Percentiles rank a stretch among this genome's conserved stretches.
Conservation (phyloP, 2,329 filamentous ascomycete genomes). For the Nemania sp. region DNA sequence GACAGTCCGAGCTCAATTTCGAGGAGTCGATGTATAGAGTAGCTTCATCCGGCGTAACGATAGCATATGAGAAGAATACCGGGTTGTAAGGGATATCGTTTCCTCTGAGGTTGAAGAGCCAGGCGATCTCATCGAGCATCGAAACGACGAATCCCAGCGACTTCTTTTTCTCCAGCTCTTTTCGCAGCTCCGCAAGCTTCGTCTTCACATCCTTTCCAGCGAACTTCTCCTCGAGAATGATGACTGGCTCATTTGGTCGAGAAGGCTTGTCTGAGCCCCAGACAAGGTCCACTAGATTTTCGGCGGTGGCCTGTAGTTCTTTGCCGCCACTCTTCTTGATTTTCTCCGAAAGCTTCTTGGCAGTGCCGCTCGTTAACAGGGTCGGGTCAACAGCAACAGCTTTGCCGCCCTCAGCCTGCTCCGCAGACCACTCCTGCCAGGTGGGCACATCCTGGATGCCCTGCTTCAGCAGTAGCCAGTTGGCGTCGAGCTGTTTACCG, state of each 20-base stretch:
- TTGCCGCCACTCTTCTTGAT: conserved; percentile 85
- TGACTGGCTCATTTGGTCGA: conserved; percentile 76
- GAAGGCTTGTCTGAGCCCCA: conserved; percentile 78
- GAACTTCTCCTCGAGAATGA: conserved; percentile 71
- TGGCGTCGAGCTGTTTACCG: conserved; percentile 82
- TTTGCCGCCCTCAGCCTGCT: conserved; percentile 85
- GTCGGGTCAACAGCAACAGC: conserved; percentile 89
- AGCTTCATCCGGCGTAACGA: conserved; percentile 76
- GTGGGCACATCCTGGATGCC: conserved; percentile 92
- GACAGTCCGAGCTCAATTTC: conserved; percentile 73
- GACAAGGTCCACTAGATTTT: conserved; percentile 89
- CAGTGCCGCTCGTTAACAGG: conserved; percentile 70
- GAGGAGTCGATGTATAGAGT: conserved; percentile 83
- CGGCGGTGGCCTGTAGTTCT: conserved; percentile 72
- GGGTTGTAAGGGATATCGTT: conserved; percentile 97
- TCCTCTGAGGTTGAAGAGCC: conserved; percentile 97
- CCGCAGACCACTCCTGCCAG: conserved; percentile 94
- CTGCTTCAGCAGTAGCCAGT: conserved; percentile 92
- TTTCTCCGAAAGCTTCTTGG: conserved; percentile 77
- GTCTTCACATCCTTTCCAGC: conserved; percentile 80
- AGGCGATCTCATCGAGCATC: conserved; percentile 94
- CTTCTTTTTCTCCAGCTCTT: conserved; percentile 89
- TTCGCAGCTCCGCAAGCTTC: conserved; percentile 86
- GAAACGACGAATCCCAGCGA: conserved; percentile 86
- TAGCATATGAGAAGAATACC: conserved; percentile 96